Evolutionary conservation across 176 grass and related monocot genomes (phyloP).

Genomic region (Poa pratensis): DNA sequence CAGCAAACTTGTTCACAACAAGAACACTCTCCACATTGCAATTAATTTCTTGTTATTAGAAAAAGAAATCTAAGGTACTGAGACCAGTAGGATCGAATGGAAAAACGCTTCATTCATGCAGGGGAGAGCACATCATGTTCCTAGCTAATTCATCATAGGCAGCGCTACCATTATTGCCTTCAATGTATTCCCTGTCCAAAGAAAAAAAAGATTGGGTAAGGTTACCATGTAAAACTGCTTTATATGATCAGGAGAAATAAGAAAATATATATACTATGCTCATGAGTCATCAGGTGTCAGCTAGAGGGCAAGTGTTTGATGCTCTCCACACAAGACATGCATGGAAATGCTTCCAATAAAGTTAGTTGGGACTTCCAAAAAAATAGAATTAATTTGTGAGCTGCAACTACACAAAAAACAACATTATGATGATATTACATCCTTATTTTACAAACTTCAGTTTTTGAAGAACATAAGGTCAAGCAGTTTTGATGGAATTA

Average conservation of each 20-base stretch:
- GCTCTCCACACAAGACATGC: neutral
- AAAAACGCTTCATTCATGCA: neutral
- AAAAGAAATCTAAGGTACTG: neutral
- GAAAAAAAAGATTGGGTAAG: neutral
- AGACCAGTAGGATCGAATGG: neutral
- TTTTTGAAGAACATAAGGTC: neutral
- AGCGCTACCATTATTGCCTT: too few species aligned
- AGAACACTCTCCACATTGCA: too few species aligned
- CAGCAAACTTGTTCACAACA: too few species aligned
- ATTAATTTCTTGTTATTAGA: too few species aligned
- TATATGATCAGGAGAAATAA: neutral
- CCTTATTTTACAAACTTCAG: neutral
- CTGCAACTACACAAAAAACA: neutral
- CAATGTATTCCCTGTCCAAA: too few species aligned
- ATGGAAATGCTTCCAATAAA: neutral
- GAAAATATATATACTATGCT: neutral
- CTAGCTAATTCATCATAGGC: neutral
- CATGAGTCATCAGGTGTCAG: neutral
- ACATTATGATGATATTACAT: neutral
- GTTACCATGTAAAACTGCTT: neutral
- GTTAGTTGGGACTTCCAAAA: neutral
- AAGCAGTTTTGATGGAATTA: neutral
- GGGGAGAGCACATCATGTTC: too few species aligned
- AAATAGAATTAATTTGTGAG: neutral
- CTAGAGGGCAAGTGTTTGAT: neutral